Evolutionary conservation across 2,329 filamentous ascomycete species (phyloP).

Genomic region (Hymenoscyphus albidus): DNA sequence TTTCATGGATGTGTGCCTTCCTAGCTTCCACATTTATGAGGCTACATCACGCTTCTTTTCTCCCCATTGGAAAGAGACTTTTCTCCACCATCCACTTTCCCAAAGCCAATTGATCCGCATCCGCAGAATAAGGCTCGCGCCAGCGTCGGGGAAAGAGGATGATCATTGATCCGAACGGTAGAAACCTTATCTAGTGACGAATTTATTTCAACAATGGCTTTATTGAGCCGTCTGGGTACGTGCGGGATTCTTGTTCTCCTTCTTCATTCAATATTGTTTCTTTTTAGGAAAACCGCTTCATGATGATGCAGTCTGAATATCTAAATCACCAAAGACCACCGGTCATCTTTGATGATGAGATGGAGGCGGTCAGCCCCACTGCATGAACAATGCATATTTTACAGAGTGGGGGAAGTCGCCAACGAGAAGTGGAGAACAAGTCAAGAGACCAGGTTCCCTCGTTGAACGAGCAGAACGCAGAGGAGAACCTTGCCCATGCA

Average conservation of each 20-base stretch:
- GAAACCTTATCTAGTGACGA: neutral
- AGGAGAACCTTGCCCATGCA: constrained; percentile 1
- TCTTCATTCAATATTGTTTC: neutral
- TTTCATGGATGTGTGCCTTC: neutral
- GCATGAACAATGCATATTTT: neutral
- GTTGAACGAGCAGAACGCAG: neutral
- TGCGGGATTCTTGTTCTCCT: neutral
- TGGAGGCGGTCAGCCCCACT: constrained; percentile 2
- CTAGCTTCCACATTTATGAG: constrained; percentile 1
- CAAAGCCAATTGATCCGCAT: neutral
- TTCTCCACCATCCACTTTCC: neutral
- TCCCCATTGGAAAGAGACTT: neutral
- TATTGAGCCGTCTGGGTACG: neutral
- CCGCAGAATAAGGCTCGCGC: constrained; percentile 6
- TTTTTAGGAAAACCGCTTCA: neutral
- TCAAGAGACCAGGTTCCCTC: neutral
- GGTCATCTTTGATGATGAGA: neutral
- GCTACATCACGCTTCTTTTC: neutral
- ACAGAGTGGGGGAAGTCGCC: neutral
- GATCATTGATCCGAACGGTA: constrained; percentile 6
- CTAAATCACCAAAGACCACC: neutral
- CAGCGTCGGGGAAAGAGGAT: constrained; percentile 6
- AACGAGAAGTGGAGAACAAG: neutral
- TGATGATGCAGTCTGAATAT: neutral
- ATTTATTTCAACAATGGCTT: constrained; percentile 1